Evolutionary conservation across 495 filamentous ascomycete genomes (phyloP).

Genomic region (Symbiotaphrina buchneri): DNA sequence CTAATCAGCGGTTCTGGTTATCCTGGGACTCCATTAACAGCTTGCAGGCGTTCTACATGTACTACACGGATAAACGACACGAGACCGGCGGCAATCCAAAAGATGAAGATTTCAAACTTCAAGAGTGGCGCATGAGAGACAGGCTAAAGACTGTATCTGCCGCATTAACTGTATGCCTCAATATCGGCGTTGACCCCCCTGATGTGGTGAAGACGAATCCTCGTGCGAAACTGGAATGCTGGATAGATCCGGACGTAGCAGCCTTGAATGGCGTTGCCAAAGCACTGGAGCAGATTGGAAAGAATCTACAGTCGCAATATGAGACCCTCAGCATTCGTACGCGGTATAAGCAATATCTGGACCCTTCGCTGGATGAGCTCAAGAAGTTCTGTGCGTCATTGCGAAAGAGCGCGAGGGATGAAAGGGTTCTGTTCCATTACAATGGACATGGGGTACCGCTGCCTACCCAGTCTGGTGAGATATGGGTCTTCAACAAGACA

Average conservation of each 20-base stretch:
- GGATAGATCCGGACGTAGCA: conserved; percentile 75
- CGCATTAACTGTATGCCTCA: conserved; percentile 80
- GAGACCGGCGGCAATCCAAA: conserved; percentile 90
- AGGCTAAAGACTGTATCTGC: conserved; percentile 91
- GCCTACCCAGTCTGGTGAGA: conserved; percentile 86
- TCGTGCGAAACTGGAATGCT: conserved; percentile 83
- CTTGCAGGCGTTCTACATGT: conserved; percentile 84
- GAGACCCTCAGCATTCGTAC: conserved; percentile 86
- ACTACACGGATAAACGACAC: conserved; percentile 92
- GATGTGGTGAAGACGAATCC: conserved; percentile 90
- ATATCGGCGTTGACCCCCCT: conserved; percentile 92
- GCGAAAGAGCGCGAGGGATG: conserved; percentile 79
- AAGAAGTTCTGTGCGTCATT: conserved; percentile 85
- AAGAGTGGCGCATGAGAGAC: conserved; percentile 95
- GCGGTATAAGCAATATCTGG: conserved; percentile 86
- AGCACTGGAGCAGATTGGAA: conserved; percentile 83
- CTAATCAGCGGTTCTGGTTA: not conserved
- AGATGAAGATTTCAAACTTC: conserved; percentile 29
- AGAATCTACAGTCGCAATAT: conserved; percentile 84
- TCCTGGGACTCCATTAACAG: not conserved
- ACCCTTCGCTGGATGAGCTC: conserved; percentile 90
- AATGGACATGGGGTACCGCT: conserved; percentile 98
- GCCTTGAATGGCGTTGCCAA: conserved; percentile 43
- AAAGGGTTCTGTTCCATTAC: conserved; percentile 89
- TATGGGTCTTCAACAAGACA: conserved; percentile 98